Evolutionary conservation across 257 asterid genomes (phyloP), one percentile per base, ranked within the genome.

Genomic region (Petunia axillaris): DNA sequence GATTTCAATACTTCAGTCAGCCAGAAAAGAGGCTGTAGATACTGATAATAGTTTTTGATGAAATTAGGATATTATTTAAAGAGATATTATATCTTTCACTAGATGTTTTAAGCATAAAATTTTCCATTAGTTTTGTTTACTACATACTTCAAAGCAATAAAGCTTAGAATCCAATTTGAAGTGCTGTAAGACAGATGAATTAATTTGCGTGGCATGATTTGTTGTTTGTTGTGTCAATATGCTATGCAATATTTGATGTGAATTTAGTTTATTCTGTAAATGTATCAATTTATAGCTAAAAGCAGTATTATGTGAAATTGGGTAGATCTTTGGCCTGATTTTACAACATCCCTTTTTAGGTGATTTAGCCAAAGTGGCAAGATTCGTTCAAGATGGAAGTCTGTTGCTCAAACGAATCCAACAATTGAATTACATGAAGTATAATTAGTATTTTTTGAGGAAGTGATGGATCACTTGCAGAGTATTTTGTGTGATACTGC

Each of bases 401-500:
- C 25, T 25, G 16, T 63, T 63, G 43, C 14, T 37, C 68, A 63
- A 64, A 11, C 25, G 35, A 71, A 71, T 71, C 44, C 6, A 0
- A 71, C 35, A 39, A 48, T 40, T 48, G 77, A 71, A 71, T 71
- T 71, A 44, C 77, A 71, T 71, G 41, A 71, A 48, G 44, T 11
- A 71, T 71, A 71, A 11, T 48, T 43, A 50, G 50, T 71, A 48
- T 46, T 71, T 14, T 52, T 52, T 52, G 15, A 50, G 55, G 10
- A 8, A 7, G 55, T 50, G 10, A 50, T 50, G 55, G 13, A 50
- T 13, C 10, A 13, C 13, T 10, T 50, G 55, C 55, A 50, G 55
- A 50, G 44, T 70, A 14, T 70, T 44, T 36, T 16, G 8, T 25
- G 59, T 48, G 59, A 71, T 48, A 48, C 35, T 35, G 11, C 13